phyloP scores from a whole-genome alignment of 164 flowering plant genomes.

The Annona squamosa region DNA sequence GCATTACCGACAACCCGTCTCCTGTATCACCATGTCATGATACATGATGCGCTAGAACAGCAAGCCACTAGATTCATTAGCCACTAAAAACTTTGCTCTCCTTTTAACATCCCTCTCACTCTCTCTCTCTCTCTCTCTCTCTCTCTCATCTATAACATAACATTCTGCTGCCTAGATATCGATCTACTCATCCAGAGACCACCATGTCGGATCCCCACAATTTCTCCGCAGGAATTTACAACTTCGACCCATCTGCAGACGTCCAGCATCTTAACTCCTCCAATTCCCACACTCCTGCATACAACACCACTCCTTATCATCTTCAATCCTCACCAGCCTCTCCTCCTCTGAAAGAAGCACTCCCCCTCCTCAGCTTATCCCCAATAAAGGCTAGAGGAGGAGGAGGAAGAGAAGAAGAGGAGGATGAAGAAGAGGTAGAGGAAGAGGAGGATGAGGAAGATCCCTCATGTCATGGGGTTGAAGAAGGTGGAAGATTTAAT shows the following conservation, averaged over 20 bases:
- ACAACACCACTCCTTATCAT: slow-evolving; percentile 3
- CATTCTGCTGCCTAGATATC: slow-evolving; percentile 16
- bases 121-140: neutral
- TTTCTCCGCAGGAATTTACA: slow-evolving; percentile 44
- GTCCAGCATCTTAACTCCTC: slow-evolving; percentile 18
- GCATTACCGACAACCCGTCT: too few relatives aligned
- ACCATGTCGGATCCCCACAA: slow-evolving; percentile 62
- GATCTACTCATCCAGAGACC: slow-evolving; percentile 5
- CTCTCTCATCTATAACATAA: slow-evolving; percentile 13
- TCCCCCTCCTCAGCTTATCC: slow-evolving; percentile 67
- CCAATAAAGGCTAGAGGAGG: slow-evolving; percentile 47
- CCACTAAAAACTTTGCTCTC: neutral
- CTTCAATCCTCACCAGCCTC: slow-evolving; percentile 39
- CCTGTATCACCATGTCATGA: too few relatives aligned
- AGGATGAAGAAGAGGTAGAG: neutral
- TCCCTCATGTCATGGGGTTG: slow-evolving; percentile 30
- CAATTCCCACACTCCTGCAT: slow-evolving; percentile 16
- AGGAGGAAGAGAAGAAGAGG: slow-evolving; percentile 10
- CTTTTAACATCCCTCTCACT: too few relatives aligned
- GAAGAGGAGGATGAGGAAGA: slow-evolving; percentile 3
- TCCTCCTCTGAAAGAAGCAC: slow-evolving; percentile 76
- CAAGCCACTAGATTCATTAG: too few relatives aligned
- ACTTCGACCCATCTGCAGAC: slow-evolving; percentile 14
- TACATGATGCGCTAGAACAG: too few relatives aligned
- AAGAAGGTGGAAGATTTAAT: slow-evolving; percentile 27